Percentiles rank a stretch among this genome's conserved stretches.
Evolutionary conservation across 306 rosid species (phyloP).

Genomic region (Fragaria iinumae): DNA sequence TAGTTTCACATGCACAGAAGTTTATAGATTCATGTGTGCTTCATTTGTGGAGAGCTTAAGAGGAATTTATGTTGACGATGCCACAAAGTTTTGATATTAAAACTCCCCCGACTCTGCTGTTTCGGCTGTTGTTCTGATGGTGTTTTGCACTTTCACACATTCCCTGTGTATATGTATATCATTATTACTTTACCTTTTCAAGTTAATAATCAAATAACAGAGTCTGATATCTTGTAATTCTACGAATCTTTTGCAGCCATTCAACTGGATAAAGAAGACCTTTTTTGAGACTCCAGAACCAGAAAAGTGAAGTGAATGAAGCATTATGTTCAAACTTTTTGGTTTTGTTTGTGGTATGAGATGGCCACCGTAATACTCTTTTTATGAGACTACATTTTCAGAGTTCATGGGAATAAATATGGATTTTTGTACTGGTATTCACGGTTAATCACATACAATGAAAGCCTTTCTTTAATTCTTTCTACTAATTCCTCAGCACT

Average conservation of each 20-base stretch:
- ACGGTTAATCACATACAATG: conserved; percentile 15
- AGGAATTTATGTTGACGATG: background rate
- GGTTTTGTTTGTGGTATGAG: conserved; percentile 5
- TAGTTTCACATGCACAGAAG: background rate
- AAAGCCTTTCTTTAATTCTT: conserved; percentile 25
- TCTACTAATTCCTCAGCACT: conserved; percentile 4
- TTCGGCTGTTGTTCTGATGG: background rate
- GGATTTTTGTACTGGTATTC: conserved; percentile 11
- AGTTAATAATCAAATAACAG: background rate
- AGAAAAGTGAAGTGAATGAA: conserved; percentile 45
- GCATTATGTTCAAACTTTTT: conserved; percentile 24
- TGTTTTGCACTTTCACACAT: background rate
- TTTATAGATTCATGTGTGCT: background rate
- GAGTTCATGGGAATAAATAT: conserved; percentile 29
- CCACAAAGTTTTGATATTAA: background rate
- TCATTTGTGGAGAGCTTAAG: background rate
- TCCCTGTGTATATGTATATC: background rate
- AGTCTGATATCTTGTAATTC: conserved; percentile 17
- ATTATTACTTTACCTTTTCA: background rate
- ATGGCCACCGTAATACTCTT: conserved; percentile 17
- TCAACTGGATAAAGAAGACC: conserved; percentile 74
- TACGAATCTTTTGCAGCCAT: conserved; percentile 57
- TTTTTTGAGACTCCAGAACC: conserved; percentile 67
- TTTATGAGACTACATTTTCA: conserved; percentile 12
- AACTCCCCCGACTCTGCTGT: background rate